Evolutionary conservation across 495 filamentous ascomycete species (phyloP).

Genomic region (Penicillium cataractarum): DNA sequence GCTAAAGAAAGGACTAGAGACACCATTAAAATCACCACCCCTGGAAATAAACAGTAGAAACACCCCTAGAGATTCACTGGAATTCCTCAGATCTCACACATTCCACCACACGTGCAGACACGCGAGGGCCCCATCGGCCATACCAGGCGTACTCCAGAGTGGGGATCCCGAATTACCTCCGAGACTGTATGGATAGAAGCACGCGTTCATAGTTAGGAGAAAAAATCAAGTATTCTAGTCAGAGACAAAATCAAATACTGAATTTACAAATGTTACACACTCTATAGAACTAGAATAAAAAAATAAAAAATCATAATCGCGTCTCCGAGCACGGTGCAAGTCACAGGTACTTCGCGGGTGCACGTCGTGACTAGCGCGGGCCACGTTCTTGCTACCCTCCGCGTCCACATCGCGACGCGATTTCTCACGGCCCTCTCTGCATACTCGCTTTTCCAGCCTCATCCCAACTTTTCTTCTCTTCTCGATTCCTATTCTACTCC

Average conservation of each 20-base stretch:
- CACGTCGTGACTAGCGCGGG: conserved; percentile 33
- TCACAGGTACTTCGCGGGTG: conserved; percentile 25
- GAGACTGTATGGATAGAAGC: conserved; percentile 1
- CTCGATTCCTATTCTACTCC: conserved; percentile 15
- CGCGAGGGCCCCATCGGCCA: conserved; percentile 25
- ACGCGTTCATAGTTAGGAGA: conserved; percentile 17
- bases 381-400: conserved; percentile 39
- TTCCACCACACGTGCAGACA: conserved; percentile 26
- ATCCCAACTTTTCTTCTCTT: conserved; percentile 17
- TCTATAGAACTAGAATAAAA: not conserved
- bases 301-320: not conserved
- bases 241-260: not conserved
- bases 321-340: conserved; percentile 7
- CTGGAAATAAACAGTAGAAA: not conserved
- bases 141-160: conserved; percentile 19
- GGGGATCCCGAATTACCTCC: conserved; percentile 26
- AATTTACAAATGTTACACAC: not conserved
- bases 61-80: not conserved
- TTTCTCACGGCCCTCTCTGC: conserved; percentile 29
- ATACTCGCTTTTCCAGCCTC: conserved; percentile 28
- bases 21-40: conserved; percentile 21
- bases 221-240: not conserved
- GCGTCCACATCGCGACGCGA: conserved; percentile 52
- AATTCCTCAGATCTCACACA: conserved; percentile 25
- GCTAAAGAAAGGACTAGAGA: no score